Conservation (phyloP, 192 early-diverging fungal genomes). For the Podila epicladia region DNA sequence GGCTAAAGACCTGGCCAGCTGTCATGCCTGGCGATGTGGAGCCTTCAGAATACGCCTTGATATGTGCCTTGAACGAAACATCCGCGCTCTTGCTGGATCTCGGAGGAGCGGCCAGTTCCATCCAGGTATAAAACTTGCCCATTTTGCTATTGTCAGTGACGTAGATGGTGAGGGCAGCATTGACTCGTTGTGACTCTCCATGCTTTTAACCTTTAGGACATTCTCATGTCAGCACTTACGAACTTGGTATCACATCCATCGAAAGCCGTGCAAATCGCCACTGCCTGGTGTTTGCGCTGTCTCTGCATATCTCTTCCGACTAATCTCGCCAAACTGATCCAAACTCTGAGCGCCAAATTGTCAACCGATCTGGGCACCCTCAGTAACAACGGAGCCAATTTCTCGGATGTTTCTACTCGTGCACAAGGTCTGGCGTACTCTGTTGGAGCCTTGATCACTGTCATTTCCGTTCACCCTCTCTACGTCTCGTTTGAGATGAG, state of each 20-base stretch:
- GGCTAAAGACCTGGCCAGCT: slow-evolving; percentile 68
- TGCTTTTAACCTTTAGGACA: slow-evolving; percentile 53
- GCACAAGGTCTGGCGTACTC: slow-evolving; percentile 68
- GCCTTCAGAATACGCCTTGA: slow-evolving; percentile 67
- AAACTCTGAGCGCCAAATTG: slow-evolving; percentile 37
- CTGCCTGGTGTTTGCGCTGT: slow-evolving; percentile 75
- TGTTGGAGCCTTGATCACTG: slow-evolving; percentile 74
- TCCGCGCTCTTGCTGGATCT: slow-evolving; percentile 78
- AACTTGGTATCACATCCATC: slow-evolving; percentile 73
- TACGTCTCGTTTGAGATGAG: slow-evolving; percentile 82
- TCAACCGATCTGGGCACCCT: slow-evolving; percentile 71
- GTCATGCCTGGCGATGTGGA: slow-evolving; percentile 57
- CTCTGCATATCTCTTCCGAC: slow-evolving; percentile 74
- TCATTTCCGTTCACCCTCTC: slow-evolving; percentile 70
- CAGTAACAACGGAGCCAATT: slow-evolving; percentile 73
- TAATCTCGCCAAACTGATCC: slow-evolving; percentile 70
- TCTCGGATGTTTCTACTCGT: slow-evolving; percentile 67
- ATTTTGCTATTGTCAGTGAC: no score
- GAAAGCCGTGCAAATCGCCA: slow-evolving; percentile 75
- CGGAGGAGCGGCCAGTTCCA: slow-evolving; percentile 72
- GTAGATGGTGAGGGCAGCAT: no score
- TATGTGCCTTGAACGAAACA: slow-evolving; percentile 79
- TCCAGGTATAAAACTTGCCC: slow-evolving; percentile 51
- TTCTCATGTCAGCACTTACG: slow-evolving; percentile 74
- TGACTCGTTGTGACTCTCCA: no score